Evolutionary conservation across 2,329 filamentous ascomycete genomes (phyloP), one percentile per base, ranked within the genome.

Genomic region (Cladophialophora bantiana): DNA sequence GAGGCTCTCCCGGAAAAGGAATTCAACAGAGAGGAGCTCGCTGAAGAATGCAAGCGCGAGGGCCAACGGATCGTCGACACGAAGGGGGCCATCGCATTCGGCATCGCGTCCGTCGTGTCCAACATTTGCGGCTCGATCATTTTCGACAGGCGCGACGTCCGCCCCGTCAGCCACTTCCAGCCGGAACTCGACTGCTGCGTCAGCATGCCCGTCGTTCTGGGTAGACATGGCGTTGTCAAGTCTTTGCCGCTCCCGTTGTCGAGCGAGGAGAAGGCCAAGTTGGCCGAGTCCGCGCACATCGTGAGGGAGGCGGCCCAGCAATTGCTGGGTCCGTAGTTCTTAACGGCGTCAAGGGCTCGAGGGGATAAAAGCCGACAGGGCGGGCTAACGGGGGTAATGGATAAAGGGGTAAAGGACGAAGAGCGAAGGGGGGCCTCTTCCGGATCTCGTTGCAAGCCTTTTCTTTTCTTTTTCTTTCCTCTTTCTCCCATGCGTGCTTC

Each of bases 81-180:
- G 5, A 85, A 86, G 72, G 83, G 83, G 0, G 79, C 81, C 40
- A 85, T 80, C 0, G 78, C 82, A 0, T 84, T 81, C 69, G 84
- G 84, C 10, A 82, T 85, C 52, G 83, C 80, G 6, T 80, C 81
- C 32, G 77, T 83, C 6, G 78, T 83, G 1, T 76, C 80, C 2
- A 79, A 76, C 40, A 81, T 85, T 60, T 85, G 83, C 73, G 77
- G 79, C 61, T 82, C 82, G 12, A 82, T 86, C 13, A 72, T 84
- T 10, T 79, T 78, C 50, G 83, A 85, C 70, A 76, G 80, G 61
- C 77, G 77, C 9, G 78, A 81, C 40, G 78, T 85, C 18, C 74
- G 79, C 2, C 81, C 82, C 1, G 67, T 85, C 54, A 85, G 82
- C 63, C 81, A 83, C 72, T 84, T 78, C 71, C 81, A 83, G 59